Percentiles rank a stretch among this genome's conserved stretches.
Conservation (phyloP, 768 basidiomycete genomes). For the Boletus vermiculosoides region DNA sequence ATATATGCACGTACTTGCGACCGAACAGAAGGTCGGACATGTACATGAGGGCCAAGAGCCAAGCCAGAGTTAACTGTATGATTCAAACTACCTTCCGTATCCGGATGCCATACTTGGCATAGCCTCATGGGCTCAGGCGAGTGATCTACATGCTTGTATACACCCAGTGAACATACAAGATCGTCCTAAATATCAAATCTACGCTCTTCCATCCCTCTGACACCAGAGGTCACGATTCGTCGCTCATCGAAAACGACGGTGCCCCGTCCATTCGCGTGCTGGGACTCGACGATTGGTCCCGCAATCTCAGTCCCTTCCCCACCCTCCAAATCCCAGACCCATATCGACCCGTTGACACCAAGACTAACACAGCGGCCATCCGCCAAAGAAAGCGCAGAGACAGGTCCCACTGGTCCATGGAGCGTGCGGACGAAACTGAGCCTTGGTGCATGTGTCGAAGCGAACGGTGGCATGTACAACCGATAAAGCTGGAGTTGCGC, state of each 20-base stretch:
- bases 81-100: slow-evolving; percentile 17
- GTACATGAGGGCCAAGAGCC: slow-evolving; percentile 20
- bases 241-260: slow-evolving; percentile 73
- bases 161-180: not conserved
- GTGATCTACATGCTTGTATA: not conserved
- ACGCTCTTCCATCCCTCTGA: slow-evolving; percentile 33
- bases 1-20: too few species aligned
- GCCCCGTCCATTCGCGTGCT: slow-evolving; percentile 29
- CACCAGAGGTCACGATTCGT: slow-evolving; percentile 54
- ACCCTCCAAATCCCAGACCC: slow-evolving; percentile 85
- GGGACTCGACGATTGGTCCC: slow-evolving; percentile 35
- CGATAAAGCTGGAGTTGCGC: slow-evolving; percentile 74
- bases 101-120: not conserved
- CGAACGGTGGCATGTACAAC: slow-evolving; percentile 53
- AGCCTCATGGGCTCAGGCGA: not conserved
- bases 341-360: slow-evolving; percentile 67
- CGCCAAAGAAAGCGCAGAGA: slow-evolving; percentile 67
- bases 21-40: not conserved
- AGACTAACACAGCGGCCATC: slow-evolving; percentile 83
- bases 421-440: slow-evolving; percentile 70
- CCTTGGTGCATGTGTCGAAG: slow-evolving; percentile 56
- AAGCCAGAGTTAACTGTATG: slow-evolving; percentile 1
- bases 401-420: slow-evolving; percentile 65
- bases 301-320: slow-evolving; percentile 39
- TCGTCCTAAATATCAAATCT: slow-evolving; percentile 34